Percentiles rank a stretch among this genome's conserved stretches.
Evolutionary conservation across 2,329 filamentous ascomycete species (phyloP).

Genomic region (Monilinia fructigena): DNA sequence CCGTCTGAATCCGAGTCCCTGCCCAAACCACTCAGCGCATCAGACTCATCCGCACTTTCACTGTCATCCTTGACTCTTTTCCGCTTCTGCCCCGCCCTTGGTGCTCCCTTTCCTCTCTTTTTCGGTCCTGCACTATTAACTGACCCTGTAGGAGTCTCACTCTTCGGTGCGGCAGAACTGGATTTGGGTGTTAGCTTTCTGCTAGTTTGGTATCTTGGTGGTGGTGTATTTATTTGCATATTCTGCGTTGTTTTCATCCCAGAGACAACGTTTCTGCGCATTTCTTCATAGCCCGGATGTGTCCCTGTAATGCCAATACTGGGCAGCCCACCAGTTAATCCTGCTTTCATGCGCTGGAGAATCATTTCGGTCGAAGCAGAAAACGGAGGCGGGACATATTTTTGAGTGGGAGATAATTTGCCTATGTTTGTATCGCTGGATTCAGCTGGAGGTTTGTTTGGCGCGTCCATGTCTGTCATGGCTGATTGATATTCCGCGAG

Average conservation of each 20-base stretch:
- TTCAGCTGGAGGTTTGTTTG: conserved; percentile 29
- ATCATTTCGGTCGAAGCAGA: conserved; percentile 42
- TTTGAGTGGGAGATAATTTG: conserved; percentile 34
- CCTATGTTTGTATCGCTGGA: conserved; percentile 13
- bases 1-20: conserved; percentile 42
- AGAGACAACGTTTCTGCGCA: conserved; percentile 40
- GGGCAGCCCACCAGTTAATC: conserved; percentile 31
- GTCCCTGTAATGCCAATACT: conserved; percentile 36
- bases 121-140: conserved; percentile 28
- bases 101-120: conserved; percentile 30
- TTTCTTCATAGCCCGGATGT: conserved; percentile 40
- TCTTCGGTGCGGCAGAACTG: conserved; percentile 24
- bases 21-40: conserved; percentile 37
- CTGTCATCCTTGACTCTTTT: conserved; percentile 37
- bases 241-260: conserved; percentile 41
- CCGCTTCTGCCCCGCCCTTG: conserved; percentile 35
- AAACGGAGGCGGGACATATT: conserved; percentile 41
- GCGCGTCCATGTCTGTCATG: conserved; percentile 33
- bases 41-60: conserved; percentile 38
- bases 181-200: conserved; percentile 26
- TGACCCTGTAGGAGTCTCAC: conserved; percentile 30
- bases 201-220: conserved; percentile 23
- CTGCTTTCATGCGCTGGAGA: conserved; percentile 40
- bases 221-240: conserved; percentile 39
- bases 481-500: conserved; percentile 27